Base-by-base conservation (phyloP, 176 grass and related monocot genomes). In the Triticum timopheevii region DNA sequence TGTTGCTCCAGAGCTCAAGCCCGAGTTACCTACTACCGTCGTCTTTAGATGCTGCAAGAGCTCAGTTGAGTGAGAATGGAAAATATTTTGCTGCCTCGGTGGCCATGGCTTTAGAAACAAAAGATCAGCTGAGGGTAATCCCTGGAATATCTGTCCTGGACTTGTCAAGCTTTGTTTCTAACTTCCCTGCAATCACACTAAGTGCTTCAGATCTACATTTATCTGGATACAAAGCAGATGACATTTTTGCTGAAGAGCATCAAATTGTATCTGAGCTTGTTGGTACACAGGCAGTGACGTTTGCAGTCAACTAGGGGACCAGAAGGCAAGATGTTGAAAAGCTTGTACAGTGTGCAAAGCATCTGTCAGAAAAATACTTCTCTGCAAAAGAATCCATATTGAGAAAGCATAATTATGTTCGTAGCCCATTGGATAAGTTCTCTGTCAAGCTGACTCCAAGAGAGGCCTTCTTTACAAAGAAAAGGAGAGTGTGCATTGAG, bases 21-120 rank as follows among this genome's bases (percentile, higher is more conserved):
- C 96, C 96, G 15, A 98, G 91, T 75, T 95, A 98, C 86, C 89
- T 95, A 10, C 74, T 98, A 69, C 83, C 95, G 78, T 87, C 93
- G 15, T 98, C 96, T 79, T 89, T 95, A 80, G 96, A 98, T 94
- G 90, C 93, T 77, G 79, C 91, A 72, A 95, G 96, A 83, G 86
- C 92, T 90, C 96, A 94, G 50, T 52, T 95, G 81, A 85, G 86
- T 16, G 76, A 87, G 28, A 89, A 95, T 4, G 15, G 27, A 70
- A 66, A 81, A 50, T 88, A 78, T 83, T 98, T 98, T 88, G 74
- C 85, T 65, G 75, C 88, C 50, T 69, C 86, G 0, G 20, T 94
- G 80, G 79, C 83, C 40, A 87, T 98, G 66, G 81, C 96, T 33
- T 83, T 70, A n/a, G 84, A 92, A 75, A 22, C 81, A 65, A 86